A percentile compares a stretch with the other conserved stretches of the same genome.
Evolutionary conservation across 257 asterid genomes (phyloP).

Genomic region (Solanum sejunctum): DNA sequence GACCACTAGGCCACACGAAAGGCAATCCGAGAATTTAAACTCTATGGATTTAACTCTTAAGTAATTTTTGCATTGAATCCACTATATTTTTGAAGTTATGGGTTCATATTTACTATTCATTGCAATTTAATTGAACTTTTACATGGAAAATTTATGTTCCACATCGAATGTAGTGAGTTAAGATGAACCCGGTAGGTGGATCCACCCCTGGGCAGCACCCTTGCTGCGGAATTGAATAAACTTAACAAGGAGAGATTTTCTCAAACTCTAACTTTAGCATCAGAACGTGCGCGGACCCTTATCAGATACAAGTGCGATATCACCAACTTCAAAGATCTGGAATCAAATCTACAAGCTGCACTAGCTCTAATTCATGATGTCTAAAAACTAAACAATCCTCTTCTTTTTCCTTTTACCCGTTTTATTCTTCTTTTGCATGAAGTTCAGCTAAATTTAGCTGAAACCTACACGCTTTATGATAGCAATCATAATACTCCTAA

Average conservation of each 20-base stretch:
- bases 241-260: neutral
- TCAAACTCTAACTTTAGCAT: neutral
- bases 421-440: neutral
- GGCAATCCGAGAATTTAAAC: no score
- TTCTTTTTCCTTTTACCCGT: neutral
- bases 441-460: neutral
- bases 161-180: no score
- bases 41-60: no score
- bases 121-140: no score
- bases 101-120: no score
- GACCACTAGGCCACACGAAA: neutral
- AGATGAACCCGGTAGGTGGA: no score
- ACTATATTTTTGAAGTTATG: no score
- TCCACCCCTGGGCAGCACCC: neutral
- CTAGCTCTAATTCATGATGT: neutral
- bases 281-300: neutral
- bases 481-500: neutral
- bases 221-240: neutral
- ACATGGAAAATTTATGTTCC: no score
- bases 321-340: neutral
- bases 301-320: neutral
- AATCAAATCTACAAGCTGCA: neutral
- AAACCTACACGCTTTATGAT: neutral
- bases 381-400: neutral
- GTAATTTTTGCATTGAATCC: no score